A percentile compares a stretch with the other conserved stretches of the same genome.
phyloP scores from a whole-genome alignment of 208 protist genomes.

The Leishmania braziliensis region DNA sequence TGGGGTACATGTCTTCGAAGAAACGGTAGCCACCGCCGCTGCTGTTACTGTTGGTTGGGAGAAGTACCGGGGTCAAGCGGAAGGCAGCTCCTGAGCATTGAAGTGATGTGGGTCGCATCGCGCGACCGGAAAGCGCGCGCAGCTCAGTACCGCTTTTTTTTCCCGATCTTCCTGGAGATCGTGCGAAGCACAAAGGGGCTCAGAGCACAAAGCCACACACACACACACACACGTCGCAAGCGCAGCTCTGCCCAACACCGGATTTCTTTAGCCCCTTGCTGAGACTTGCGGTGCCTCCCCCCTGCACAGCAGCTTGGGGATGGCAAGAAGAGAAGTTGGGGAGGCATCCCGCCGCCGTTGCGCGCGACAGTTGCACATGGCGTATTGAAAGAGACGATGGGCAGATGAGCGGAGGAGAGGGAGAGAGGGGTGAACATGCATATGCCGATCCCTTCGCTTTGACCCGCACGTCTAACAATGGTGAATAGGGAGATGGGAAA shows the following conservation, averaged over 20 bases:
- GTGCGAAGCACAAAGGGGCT: not conserved
- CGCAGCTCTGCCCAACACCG: not conserved
- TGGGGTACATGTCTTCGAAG: conserved; percentile 90
- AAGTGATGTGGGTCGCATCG: not conserved
- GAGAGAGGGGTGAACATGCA: not conserved
- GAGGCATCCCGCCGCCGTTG: not conserved
- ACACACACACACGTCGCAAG: not conserved
- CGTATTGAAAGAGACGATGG: not conserved
- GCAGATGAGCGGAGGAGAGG: not conserved
- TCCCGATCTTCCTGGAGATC: not conserved
- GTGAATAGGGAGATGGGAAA: not conserved
- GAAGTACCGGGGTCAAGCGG: conserved; percentile 7
- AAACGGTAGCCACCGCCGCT: conserved; percentile 69
- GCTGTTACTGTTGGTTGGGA: conserved; percentile 2
- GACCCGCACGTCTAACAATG: not conserved
- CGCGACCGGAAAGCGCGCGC: not conserved
- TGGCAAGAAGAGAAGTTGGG: not conserved
- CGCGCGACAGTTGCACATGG: not conserved
- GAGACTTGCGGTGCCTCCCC: not conserved
- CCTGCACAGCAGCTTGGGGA: not conserved
- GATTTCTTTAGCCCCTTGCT: not conserved
- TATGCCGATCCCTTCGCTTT: not conserved
- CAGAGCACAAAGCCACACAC: not conserved
- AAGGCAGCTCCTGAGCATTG: conserved; percentile 5
- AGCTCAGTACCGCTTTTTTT: not conserved